Conservation (phyloP, 179 eudicot species). For the Silene vulgaris region DNA sequence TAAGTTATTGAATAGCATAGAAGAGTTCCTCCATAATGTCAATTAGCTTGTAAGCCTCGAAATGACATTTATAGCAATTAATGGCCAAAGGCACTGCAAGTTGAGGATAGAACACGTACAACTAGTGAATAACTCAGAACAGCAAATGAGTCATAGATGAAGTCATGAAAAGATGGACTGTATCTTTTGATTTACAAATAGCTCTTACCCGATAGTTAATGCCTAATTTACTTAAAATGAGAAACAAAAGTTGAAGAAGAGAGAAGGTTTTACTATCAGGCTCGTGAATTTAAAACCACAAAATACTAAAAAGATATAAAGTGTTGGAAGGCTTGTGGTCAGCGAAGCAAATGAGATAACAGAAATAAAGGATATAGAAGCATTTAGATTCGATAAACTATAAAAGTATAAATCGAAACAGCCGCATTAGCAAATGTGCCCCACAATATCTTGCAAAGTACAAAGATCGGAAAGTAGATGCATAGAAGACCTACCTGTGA, state of each 20-base stretch:
- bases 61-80: not conserved
- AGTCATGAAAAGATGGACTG: not conserved
- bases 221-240: too few relatives aligned
- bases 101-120: not conserved
- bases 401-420: not conserved
- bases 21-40: not conserved
- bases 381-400: not conserved
- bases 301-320: too few relatives aligned
- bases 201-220: too few relatives aligned
- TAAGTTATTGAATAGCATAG: not conserved
- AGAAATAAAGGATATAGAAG: conserved; percentile 4
- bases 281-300: too few relatives aligned
- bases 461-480: not conserved
- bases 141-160: too few relatives aligned
- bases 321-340: not conserved
- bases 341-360: conserved; percentile 1
- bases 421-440: not conserved
- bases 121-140: not conserved
- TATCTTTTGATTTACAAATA: not conserved
- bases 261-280: too few relatives aligned
- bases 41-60: not conserved
- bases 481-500: conserved; percentile 50
- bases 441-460: not conserved
- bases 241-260: too few relatives aligned
- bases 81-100: not conserved